These are phyloP conservation scores for Leptographium flavum DNA, from an alignment of 2,329 filamentous ascomycete species.

Conservation along the genomic window DNA sequence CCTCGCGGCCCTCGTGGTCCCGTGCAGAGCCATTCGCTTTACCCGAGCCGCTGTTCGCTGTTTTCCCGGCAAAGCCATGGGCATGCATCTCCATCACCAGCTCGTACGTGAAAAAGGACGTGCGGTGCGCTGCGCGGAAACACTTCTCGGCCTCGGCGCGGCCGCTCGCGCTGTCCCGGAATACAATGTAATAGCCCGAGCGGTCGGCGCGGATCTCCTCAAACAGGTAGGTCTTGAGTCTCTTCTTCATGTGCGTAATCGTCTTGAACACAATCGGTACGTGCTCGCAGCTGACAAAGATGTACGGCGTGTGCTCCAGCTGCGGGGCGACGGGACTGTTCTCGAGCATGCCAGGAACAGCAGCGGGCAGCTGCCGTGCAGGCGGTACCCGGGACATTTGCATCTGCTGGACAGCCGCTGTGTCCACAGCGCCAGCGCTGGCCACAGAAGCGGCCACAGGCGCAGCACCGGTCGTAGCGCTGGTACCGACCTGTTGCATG, in stretches of 20 bases:
- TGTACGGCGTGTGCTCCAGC: conserved; percentile 69
- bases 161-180: conserved; percentile 62
- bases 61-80: conserved; percentile 12
- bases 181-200: conserved; percentile 84
- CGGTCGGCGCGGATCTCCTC: conserved; percentile 72
- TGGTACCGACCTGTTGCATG: conserved; percentile 3
- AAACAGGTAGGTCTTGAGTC: conserved; percentile 70
- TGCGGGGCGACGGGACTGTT: conserved; percentile 50
- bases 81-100: conserved; percentile 78
- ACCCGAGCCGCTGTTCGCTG: neutral
- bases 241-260: conserved; percentile 77
- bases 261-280: conserved; percentile 81
- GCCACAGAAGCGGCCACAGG: too few relatives aligned
- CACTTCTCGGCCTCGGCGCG: conserved; percentile 72
- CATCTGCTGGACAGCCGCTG: conserved; percentile 10
- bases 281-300: conserved; percentile 75
- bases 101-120: conserved; percentile 75
- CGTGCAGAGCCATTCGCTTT: too few relatives aligned
- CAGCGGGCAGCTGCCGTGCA: conserved; percentile 29
- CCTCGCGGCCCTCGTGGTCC: too few relatives aligned
- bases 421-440: neutral
- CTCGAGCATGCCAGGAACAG: conserved; percentile 37
- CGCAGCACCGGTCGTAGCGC: neutral
- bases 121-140: conserved; percentile 63
- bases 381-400: conserved; percentile 13